Conservation (phyloP, 108 stramenopile genomes). For the Conticribra weissflogii region DNA sequence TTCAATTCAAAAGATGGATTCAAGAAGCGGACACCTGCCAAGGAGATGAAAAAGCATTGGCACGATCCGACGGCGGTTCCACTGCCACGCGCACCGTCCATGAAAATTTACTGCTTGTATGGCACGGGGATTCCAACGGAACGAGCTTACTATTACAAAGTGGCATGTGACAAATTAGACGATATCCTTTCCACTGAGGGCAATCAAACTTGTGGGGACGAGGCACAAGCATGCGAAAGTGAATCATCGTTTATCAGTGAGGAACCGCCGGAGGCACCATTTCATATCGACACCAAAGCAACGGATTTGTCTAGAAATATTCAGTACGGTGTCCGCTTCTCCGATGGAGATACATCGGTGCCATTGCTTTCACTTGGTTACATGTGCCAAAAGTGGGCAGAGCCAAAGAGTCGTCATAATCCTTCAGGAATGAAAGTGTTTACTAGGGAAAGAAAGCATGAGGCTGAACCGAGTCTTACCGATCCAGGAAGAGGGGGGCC, state of each 20-base stretch:
- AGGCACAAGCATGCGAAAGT: neutral
- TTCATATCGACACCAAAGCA: constrained; percentile 65
- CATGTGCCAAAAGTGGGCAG: constrained; percentile 82
- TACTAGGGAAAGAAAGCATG: constrained; percentile 77
- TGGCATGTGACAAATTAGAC: constrained; percentile 43
- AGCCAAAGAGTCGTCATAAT: constrained; percentile 60
- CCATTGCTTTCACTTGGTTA: constrained; percentile 87
- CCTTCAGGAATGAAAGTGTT: constrained; percentile 64
- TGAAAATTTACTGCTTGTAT: constrained; percentile 90
- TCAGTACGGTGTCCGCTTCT: constrained; percentile 62
- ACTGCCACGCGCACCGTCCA: constrained; percentile 79
- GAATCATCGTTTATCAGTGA: neutral
- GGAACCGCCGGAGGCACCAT: constrained; percentile 55
- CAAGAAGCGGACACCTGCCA: constrained; percentile 30
- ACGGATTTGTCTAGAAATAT: constrained; percentile 55
- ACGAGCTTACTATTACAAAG: constrained; percentile 80
- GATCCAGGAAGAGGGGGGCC: constrained; percentile 85
- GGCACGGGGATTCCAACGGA: constrained; percentile 84
- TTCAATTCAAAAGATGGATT: constrained; percentile 37
- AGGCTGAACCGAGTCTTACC: constrained; percentile 51
- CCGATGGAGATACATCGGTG: constrained; percentile 86
- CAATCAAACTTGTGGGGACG: constrained; percentile 9
- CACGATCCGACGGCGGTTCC: constrained; percentile 73
- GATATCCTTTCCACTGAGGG: neutral
- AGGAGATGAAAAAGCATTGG: constrained; percentile 58